Evolutionary conservation across 2,329 filamentous ascomycete species (phyloP).

Genomic region (Nectriaceae sp.): DNA sequence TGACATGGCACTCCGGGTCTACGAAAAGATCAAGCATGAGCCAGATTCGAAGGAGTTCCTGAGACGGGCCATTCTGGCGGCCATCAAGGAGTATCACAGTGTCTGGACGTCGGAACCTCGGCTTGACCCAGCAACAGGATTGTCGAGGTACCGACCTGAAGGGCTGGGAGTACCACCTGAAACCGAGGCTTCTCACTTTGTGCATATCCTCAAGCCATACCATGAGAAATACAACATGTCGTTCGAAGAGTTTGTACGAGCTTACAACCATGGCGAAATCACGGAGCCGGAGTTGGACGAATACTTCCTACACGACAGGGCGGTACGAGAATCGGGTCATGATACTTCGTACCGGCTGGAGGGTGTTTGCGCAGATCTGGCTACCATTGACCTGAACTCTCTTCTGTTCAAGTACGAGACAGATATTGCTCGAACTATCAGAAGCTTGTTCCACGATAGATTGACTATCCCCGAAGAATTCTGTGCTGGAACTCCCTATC

Average conservation of each 20-base stretch:
- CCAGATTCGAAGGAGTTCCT: conserved; percentile 81
- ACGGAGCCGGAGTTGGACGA: conserved; percentile 86
- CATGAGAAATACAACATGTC: conserved; percentile 80
- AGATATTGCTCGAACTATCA: conserved; percentile 87
- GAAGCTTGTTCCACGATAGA: conserved; percentile 79
- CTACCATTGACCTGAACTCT: conserved; percentile 93
- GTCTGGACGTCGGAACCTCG: conserved; percentile 84
- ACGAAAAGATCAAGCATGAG: conserved; percentile 89
- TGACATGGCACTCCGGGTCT: conserved; percentile 93
- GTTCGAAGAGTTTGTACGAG: conserved; percentile 81
- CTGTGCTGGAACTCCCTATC: conserved; percentile 63
- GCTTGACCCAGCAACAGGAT: conserved; percentile 72
- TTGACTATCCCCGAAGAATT: conserved; percentile 83
- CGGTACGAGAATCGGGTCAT: conserved; percentile 93
- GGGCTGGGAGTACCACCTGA: conserved; percentile 87
- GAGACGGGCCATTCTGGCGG: conserved; percentile 76
- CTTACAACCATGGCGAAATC: conserved; percentile 80
- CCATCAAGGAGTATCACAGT: conserved; percentile 94
- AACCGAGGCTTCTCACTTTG: conserved; percentile 85
- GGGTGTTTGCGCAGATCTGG: conserved; percentile 81
- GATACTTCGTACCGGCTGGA: conserved; percentile 95
- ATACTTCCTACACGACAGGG: conserved; percentile 95
- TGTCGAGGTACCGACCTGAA: conserved; percentile 83
- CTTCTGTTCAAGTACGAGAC: conserved; percentile 96
- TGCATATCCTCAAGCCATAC: conserved; percentile 80